Conservation (phyloP, 2,329 filamentous ascomycete genomes). For the Trematosphaeria pertusa region DNA sequence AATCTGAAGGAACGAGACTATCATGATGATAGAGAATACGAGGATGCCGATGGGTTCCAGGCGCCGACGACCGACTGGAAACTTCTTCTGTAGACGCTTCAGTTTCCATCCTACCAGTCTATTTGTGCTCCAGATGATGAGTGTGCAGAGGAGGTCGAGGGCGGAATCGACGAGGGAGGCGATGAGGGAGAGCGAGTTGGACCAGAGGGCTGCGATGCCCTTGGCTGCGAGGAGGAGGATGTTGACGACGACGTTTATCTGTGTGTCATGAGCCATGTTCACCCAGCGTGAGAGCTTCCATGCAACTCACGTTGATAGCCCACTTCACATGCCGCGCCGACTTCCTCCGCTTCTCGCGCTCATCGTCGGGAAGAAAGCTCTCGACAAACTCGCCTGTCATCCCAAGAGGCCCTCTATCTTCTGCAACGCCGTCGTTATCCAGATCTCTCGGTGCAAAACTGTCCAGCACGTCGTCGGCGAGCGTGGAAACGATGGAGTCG, state of each 20-base stretch:
- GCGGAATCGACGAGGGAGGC: constrained; percentile 68
- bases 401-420: constrained; percentile 60
- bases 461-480: constrained; percentile 67
- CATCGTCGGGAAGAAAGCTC: constrained; percentile 62
- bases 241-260: constrained; percentile 68
- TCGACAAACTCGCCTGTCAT: constrained; percentile 59
- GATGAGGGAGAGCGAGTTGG: constrained; percentile 66
- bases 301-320: constrained; percentile 63
- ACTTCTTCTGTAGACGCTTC: constrained; percentile 57
- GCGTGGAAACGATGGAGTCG: constrained; percentile 62
- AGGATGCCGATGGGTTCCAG: constrained; percentile 69
- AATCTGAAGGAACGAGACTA: constrained; percentile 68
- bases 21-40: constrained; percentile 68
- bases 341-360: constrained; percentile 56
- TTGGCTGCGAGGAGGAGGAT: constrained; percentile 64
- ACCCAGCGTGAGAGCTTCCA: no score
- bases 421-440: constrained; percentile 63
- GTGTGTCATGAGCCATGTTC: no score
- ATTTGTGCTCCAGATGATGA: constrained; percentile 68
- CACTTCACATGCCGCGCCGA: constrained; percentile 59
- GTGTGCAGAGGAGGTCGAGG: constrained; percentile 65
- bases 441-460: constrained; percentile 63
- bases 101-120: constrained; percentile 65
- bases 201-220: constrained; percentile 61
- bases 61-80: constrained; percentile 60